A percentile compares a stretch with the other conserved stretches of the same genome.
Evolutionary conservation across 768 basidiomycete genomes (phyloP).

Genomic region (Pleurotus ostreatus): DNA sequence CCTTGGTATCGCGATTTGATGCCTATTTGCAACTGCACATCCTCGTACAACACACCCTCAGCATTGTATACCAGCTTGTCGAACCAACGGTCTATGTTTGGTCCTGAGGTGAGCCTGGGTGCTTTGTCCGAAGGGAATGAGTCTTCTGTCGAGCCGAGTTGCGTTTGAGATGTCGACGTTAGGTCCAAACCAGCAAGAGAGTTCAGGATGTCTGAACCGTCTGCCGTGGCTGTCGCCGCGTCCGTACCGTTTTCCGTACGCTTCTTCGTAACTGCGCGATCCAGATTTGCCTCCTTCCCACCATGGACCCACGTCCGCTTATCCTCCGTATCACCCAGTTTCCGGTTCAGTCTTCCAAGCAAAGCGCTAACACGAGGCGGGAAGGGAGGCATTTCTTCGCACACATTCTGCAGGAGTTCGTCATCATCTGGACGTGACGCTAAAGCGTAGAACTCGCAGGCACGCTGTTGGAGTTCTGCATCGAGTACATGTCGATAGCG

Average conservation of each 20-base stretch:
- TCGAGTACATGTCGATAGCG: slow-evolving; percentile 97
- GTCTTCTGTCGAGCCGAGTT: slow-evolving; percentile 12
- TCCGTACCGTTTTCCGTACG: slow-evolving; percentile 38
- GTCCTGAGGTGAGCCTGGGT: slow-evolving; percentile 58
- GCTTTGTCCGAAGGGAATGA: slow-evolving; percentile 27
- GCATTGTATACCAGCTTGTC: slow-evolving; percentile 72
- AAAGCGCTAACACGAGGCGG: slow-evolving; percentile 92
- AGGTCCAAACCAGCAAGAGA: slow-evolving; percentile 84
- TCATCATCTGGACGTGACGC: slow-evolving; percentile 85
- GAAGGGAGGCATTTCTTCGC: slow-evolving; percentile 99
- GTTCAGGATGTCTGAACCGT: slow-evolving; percentile 56
- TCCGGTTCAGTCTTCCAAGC: slow-evolving; percentile 81
- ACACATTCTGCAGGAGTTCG: slow-evolving; percentile 88
- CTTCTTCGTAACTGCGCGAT: slow-evolving; percentile 59
- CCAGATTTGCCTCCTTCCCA: slow-evolving; percentile 87
- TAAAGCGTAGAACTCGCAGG: slow-evolving; percentile 94
- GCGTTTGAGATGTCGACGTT: slow-evolving; percentile 24
- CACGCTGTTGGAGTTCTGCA: slow-evolving; percentile 95
- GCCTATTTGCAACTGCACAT: slow-evolving; percentile 92
- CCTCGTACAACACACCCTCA: slow-evolving; percentile 95
- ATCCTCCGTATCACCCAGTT: slow-evolving; percentile 90
- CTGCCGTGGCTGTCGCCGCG: slow-evolving; percentile 26
- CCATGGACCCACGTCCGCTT: slow-evolving; percentile 95
- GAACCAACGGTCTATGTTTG: slow-evolving; percentile 87
- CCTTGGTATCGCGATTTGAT: slow-evolving; percentile 96